Conservation (phyloP, 768 basidiomycete genomes). For the Hypholoma fasciculare region DNA sequence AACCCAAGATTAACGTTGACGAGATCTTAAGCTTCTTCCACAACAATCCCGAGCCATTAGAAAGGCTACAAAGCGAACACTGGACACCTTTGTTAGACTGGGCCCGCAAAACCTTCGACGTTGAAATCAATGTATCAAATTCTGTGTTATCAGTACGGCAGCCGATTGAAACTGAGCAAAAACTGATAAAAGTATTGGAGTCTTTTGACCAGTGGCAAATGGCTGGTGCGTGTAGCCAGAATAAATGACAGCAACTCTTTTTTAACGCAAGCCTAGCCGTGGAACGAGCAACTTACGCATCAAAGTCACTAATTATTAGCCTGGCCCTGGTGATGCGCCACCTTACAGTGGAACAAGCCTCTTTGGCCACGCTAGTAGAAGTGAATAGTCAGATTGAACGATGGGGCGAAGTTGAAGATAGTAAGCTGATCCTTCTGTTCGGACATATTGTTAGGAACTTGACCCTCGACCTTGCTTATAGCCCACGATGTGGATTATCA, state of each 20-base stretch:
- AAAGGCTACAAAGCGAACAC: slow-evolving; percentile 73
- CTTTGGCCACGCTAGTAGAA: slow-evolving; percentile 86
- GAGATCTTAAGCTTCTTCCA: slow-evolving; percentile 69
- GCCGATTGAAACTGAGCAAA: slow-evolving; percentile 62
- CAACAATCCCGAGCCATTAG: slow-evolving; percentile 72
- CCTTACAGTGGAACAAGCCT: slow-evolving; percentile 81
- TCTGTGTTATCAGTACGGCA: slow-evolving; percentile 75
- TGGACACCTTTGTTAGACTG: slow-evolving; percentile 91
- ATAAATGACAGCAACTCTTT: not conserved
- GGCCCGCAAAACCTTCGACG: slow-evolving; percentile 63
- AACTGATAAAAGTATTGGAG: slow-evolving; percentile 56
- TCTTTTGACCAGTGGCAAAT: slow-evolving; percentile 82
- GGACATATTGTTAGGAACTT: slow-evolving; percentile 5
- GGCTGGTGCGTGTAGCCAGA: slow-evolving; percentile 61
- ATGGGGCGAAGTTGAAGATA: slow-evolving; percentile 99
- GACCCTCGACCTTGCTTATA: slow-evolving; percentile 28
- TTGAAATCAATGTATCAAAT: slow-evolving; percentile 68
- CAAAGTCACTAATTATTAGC: slow-evolving; percentile 89
- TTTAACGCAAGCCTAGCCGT: slow-evolving; percentile 55
- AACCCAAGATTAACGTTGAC: not conserved
- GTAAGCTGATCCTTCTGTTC: slow-evolving; percentile 51
- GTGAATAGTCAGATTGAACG: slow-evolving; percentile 93
- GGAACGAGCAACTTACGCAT: slow-evolving; percentile 86
- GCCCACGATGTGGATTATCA: slow-evolving; percentile 98
- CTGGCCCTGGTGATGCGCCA: slow-evolving; percentile 79